Evolutionary conservation across 345 rosid species (phyloP).

Genomic region (Aquilaria yunnanensis): DNA sequence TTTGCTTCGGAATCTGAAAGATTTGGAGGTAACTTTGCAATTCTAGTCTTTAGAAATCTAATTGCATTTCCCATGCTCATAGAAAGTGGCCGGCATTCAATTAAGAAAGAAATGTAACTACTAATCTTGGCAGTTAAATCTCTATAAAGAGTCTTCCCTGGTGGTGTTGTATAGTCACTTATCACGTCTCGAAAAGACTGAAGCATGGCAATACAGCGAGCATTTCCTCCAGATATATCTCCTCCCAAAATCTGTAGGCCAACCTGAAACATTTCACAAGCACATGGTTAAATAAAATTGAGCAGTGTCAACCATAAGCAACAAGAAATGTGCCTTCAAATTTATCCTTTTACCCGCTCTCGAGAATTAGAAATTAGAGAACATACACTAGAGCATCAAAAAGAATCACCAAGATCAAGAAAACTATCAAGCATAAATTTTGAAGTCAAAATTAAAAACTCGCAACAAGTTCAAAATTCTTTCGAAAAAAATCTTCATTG

Average conservation of each 20-base stretch:
- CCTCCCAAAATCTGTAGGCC: conserved; percentile 70
- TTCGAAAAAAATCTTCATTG: too few relatives aligned
- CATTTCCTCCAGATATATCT: conserved; percentile 61
- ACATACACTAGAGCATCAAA: neutral
- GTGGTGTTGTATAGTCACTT: conserved; percentile 57
- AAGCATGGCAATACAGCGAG: conserved; percentile 84
- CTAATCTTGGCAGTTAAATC: conserved; percentile 61
- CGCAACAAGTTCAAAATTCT: too few relatives aligned
- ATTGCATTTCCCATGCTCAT: conserved; percentile 94
- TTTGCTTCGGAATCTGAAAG: conserved; percentile 63
- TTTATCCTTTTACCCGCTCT: too few relatives aligned
- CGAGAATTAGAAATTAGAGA: too few relatives aligned
- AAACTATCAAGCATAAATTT: neutral
- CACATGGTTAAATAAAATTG: conserved; percentile 9
- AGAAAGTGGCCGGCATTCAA: conserved; percentile 71
- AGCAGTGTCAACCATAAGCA: neutral
- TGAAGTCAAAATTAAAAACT: too few relatives aligned
- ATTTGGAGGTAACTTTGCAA: conserved; percentile 49
- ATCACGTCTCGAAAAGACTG: conserved; percentile 68
- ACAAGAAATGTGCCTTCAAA: too few relatives aligned
- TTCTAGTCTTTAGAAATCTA: conserved; percentile 61
- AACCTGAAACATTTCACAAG: conserved; percentile 33
- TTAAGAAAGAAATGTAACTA: conserved; percentile 64
- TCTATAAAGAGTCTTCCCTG: conserved; percentile 45
- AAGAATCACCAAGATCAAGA: neutral